phyloP scores from a whole-genome alignment of 129 eudicot species.

The Flaveria brownii region DNA sequence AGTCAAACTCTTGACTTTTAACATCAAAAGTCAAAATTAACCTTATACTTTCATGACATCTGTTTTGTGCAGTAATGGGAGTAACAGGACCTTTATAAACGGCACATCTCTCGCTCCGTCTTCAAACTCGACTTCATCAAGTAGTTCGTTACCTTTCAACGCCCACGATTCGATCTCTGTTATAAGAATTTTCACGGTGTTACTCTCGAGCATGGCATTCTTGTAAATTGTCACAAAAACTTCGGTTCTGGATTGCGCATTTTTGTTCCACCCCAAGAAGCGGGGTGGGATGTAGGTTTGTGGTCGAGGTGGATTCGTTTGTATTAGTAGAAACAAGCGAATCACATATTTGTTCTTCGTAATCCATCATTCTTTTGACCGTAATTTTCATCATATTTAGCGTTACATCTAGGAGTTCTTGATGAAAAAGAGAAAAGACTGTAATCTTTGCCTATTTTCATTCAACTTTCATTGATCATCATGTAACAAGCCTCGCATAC shows the following conservation, averaged over 20 bases:
- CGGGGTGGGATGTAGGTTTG: constrained; percentile 28
- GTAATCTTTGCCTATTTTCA: neutral
- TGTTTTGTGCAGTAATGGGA: constrained; percentile 51
- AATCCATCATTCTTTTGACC: constrained; percentile 31
- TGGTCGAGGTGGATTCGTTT: constrained; percentile 29
- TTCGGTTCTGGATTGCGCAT: constrained; percentile 38
- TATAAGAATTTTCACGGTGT: constrained; percentile 22
- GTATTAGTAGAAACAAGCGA: constrained; percentile 42
- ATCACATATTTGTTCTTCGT: constrained; percentile 20
- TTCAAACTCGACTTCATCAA: constrained; percentile 55
- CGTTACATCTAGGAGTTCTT: neutral
- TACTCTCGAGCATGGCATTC: constrained; percentile 38
- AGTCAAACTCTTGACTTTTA: neutral
- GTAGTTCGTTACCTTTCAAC: constrained; percentile 31
- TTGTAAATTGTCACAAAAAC: constrained; percentile 39
- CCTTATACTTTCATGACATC: neutral
- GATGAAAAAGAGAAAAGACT: neutral
- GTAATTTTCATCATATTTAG: neutral
- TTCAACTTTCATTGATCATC: constrained; percentile 8
- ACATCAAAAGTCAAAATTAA: neutral
- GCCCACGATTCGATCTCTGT: constrained; percentile 22
- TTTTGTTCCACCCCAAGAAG: constrained; percentile 43
- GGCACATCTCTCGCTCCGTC: constrained; percentile 71
- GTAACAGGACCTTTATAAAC: constrained; percentile 49
- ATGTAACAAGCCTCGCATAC: constrained; percentile 56